These are phyloP conservation scores for Bipolaris sorokiniana DNA, from an alignment of 2,329 filamentous ascomycete species.

Conservation along the genomic window DNA sequence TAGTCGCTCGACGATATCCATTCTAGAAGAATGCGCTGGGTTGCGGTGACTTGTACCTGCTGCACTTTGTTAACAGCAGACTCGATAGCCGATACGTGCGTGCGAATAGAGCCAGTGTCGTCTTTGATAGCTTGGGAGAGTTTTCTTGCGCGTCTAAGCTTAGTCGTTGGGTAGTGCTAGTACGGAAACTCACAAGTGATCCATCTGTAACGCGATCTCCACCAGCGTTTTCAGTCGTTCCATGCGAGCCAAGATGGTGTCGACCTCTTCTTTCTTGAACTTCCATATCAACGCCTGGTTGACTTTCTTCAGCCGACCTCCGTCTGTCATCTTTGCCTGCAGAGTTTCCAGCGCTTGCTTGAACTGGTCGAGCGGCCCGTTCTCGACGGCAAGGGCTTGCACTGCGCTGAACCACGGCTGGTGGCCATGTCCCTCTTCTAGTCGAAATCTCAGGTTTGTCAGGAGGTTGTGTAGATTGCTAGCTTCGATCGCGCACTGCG, in stretches of 20 bases:
- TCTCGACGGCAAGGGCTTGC: too few species aligned
- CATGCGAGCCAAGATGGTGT: conserved; percentile 4
- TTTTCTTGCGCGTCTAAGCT: conserved; percentile 19
- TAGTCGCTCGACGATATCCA: conserved; percentile 53
- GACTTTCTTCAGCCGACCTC: too few species aligned
- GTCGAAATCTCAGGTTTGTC: too few species aligned
- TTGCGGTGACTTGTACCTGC: conserved; percentile 4
- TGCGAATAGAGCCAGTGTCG: conserved; percentile 8
- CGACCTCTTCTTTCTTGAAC: too few species aligned
- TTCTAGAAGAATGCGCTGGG: background rate
- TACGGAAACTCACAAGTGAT: conserved; percentile 27
- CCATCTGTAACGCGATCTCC: conserved; percentile 26
- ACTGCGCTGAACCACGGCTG: too few species aligned
- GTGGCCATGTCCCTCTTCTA: too few species aligned
- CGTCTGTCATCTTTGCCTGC: too few species aligned
- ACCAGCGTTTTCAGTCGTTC: conserved; percentile 29
- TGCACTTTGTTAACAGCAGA: conserved; percentile 9
- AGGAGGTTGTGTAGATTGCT: too few species aligned
- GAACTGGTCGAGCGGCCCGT: too few species aligned
- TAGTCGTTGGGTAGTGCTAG: background rate
- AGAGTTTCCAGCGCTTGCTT: too few species aligned
- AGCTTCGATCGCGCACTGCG: too few species aligned
- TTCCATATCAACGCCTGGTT: too few species aligned
- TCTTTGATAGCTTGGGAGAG: conserved; percentile 20
- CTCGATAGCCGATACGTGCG: conserved; percentile 6